These are phyloP conservation scores for Puccinia coronata DNA, from an alignment of 1,284 basidiomycete genomes.

Conservation along the genomic window DNA sequence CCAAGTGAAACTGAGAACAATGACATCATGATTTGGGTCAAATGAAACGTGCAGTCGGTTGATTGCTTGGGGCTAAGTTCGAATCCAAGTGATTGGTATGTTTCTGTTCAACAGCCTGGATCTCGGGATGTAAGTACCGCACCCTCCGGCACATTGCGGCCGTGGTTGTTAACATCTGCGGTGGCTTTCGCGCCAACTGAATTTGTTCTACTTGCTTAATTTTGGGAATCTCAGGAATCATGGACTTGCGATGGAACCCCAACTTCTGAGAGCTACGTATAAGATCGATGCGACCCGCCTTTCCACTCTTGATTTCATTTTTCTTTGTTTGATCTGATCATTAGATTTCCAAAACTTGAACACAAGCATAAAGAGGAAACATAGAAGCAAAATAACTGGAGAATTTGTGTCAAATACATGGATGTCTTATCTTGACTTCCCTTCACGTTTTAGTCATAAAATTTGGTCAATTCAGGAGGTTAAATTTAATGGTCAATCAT, in stretches of 20 bases:
- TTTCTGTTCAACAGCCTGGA: slow-evolving; percentile 5
- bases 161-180: not conserved
- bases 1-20: no score
- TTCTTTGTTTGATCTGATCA: no score
- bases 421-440: no score
- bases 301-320: no score
- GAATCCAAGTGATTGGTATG: slow-evolving; percentile 33
- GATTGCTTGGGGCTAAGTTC: slow-evolving; percentile 16
- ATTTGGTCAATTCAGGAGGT: no score
- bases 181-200: not conserved
- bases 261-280: not conserved
- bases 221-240: not conserved
- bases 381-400: no score
- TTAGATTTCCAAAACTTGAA: no score
- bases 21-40: not conserved
- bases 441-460: no score
- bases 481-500: no score
- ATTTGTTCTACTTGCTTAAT: not conserved
- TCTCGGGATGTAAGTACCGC: slow-evolving; percentile 21
- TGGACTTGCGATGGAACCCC: slow-evolving; percentile 26
- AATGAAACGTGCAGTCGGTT: slow-evolving; percentile 21
- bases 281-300: no score
- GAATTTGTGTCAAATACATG: no score
- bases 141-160: not conserved
- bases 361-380: no score